Conservation (phyloP, 2,329 filamentous ascomycete genomes). For the Rasamsonia emersonii region DNA sequence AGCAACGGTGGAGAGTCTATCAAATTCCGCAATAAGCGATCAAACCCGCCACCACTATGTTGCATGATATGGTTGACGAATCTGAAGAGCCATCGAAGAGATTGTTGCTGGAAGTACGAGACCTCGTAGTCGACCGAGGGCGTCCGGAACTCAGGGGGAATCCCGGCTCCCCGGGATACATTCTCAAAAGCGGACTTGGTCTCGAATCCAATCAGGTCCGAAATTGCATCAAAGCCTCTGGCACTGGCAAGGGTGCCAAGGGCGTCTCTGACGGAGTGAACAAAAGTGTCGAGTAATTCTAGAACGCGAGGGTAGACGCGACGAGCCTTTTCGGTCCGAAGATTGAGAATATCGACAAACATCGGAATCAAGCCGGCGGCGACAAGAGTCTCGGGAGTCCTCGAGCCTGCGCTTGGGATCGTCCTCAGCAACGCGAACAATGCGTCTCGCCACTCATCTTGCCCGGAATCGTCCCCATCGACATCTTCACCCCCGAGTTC, state of each 20-base stretch:
- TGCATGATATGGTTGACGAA: constrained; percentile 94
- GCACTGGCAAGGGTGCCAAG: constrained; percentile 75
- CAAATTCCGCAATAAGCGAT: constrained; percentile 81
- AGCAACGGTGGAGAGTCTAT: constrained; percentile 88
- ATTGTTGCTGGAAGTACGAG: constrained; percentile 87
- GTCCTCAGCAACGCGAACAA: constrained; percentile 81
- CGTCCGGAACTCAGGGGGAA: constrained; percentile 63
- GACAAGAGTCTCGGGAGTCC: constrained; percentile 75
- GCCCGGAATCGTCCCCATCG: constrained; percentile 51
- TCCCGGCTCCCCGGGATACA: constrained; percentile 61
- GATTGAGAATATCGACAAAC: constrained; percentile 75
- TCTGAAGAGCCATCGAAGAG: constrained; percentile 86
- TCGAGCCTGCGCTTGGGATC: constrained; percentile 60
- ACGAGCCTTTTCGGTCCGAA: constrained; percentile 73
- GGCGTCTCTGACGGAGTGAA: constrained; percentile 76
- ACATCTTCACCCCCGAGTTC: constrained; percentile 61
- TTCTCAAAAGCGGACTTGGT: constrained; percentile 61
- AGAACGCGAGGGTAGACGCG: constrained; percentile 77
- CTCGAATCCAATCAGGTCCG: constrained; percentile 74
- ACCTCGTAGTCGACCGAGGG: constrained; percentile 87
- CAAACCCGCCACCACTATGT: constrained; percentile 72
- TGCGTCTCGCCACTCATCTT: constrained; percentile 83
- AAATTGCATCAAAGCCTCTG: constrained; percentile 80
- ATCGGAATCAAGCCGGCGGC: constrained; percentile 83
- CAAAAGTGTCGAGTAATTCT: constrained; percentile 77